phyloP scores from a whole-genome alignment of 176 grass and related monocot genomes.

The Oryza punctata region DNA sequence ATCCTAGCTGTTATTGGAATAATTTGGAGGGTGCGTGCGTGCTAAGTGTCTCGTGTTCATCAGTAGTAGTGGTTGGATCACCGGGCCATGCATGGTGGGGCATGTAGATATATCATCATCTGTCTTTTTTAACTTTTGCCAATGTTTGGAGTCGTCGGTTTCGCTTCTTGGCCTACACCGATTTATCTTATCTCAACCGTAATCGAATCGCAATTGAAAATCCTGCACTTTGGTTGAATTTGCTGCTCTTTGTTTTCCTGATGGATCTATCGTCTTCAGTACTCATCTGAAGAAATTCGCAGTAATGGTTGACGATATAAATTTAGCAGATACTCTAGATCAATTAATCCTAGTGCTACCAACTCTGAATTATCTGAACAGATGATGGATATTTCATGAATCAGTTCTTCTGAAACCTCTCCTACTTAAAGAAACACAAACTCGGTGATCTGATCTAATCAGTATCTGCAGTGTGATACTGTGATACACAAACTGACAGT shows the following conservation, averaged over 20 bases:
- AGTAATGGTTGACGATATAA: not conserved
- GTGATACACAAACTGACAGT: not conserved
- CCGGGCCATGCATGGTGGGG: not conserved
- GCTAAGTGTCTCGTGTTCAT: not conserved
- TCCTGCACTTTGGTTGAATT: not conserved
- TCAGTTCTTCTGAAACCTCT: not conserved
- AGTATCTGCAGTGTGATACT: not conserved
- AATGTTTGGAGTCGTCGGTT: conserved; percentile 24
- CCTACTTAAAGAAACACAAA: not conserved
- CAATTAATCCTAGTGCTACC: not conserved
- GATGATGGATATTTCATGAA: not conserved
- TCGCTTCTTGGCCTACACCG: conserved; percentile 16
- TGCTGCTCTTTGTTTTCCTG: not conserved
- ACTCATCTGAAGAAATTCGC: not conserved
- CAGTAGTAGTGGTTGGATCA: conserved; percentile 6
- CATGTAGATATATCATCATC: conserved; percentile 37
- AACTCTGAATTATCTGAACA: not conserved
- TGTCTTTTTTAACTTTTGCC: conserved; percentile 1
- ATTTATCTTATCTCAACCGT: not conserved
- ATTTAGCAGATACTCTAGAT: not conserved
- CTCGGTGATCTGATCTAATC: not conserved
- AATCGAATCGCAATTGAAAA: not conserved
- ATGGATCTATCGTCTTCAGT: not conserved
- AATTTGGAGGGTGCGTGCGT: not conserved
- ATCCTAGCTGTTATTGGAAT: conserved; percentile 20